Base-by-base conservation (phyloP, 176 grass and related monocot genomes). In the Hordeum marinum region DNA sequence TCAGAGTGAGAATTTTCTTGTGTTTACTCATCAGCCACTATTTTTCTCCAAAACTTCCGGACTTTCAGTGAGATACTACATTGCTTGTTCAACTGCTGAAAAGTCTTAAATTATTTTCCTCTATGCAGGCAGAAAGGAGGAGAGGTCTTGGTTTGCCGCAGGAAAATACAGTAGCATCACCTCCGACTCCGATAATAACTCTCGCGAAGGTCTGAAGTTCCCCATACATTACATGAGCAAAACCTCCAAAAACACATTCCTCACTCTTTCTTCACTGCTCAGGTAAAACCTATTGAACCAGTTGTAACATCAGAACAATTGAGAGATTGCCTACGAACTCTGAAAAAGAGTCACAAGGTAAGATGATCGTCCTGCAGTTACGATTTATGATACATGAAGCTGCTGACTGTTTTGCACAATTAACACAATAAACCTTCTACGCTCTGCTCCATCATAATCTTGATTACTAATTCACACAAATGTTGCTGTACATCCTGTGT, bases 311-410 rank as follows among this genome's bases (percentile, higher is more conserved):
- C 91, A 69, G 95, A 92, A 74, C 85, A 93, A 41, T 72, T 95
- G 82, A 88, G 85, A 60, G 89, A 90, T n/a, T 85, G 93, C 76
- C 83, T 98, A 69, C 88, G 93, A 79, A 79, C 27, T 89, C 80
- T 95, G 25, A 98, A 87, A 74, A 94, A 73, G 72, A 93, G 90
- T 83, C 70, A 98, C 87, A 95, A 98, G 91, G 95, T 95, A 89
- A 76, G 84, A 15, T 39, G 18, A 13, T 79, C n/a, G 18, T 69
- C n/a, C 61, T 83, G 9, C 64, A 64, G 63, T 82, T 42, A 4
- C 23, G 13, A 43, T 39, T 71, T 71, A 25, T 80, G 7, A 27
- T 71, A 10, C 46, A 81, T 68, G 42, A 20, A 26, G n/a, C 0
- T 32, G 20, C 20, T 42, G 29, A 24, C 26, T 69, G 58, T 80